Evolutionary conservation across 2,329 filamentous ascomycete species (phyloP), one percentile per base, ranked within the genome.

Genomic region (Diaporthe destruens): DNA sequence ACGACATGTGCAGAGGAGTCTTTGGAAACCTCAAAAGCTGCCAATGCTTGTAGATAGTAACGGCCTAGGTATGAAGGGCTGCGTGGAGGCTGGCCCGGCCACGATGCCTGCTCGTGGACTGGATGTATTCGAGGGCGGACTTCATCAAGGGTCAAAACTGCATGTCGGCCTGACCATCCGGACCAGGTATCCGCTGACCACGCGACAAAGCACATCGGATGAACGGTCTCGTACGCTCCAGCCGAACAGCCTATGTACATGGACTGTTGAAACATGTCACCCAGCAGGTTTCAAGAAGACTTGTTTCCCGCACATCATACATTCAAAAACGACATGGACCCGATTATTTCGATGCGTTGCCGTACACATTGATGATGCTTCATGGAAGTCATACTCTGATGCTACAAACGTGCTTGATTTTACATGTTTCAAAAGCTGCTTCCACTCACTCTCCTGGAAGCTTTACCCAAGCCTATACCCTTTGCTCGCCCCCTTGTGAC

Each of bases 401-500:
- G 44, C 29, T 51, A 53, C n/a, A 25, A 14, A 44, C 61, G 42
- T 36, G 20, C 51, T 4, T 70, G 44, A 42, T 39, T 54, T 44
- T 70, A 70, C 42, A 61, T 29, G 16, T 61, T 39, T 44, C 42
- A 36, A 51, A 39, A 29, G n/a, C 32, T 20, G n/a, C 44, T 42
- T 14, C 42, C 57, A 16, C 42, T 47, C n/a, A 32, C 18, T 11
- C 29, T 36, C 29, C 59, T 70, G 23, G 42, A 54, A 8, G 55
- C 61, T 34, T 29, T 39, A 1, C 91, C 89, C 73, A 91, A 75
- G 1, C 95, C 94, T 76, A 97, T 93, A 0, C 94, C 92, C 80
- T 91, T 93, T 73, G 83, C 85, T 69, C 93, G 86, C 1, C 91
- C 95, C 71, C 87, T 86, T 0, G 91, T 79, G 18, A 98, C 81